Conservation (phyloP, 495 filamentous ascomycete species). For the Trichocladium uniseriatum region DNA sequence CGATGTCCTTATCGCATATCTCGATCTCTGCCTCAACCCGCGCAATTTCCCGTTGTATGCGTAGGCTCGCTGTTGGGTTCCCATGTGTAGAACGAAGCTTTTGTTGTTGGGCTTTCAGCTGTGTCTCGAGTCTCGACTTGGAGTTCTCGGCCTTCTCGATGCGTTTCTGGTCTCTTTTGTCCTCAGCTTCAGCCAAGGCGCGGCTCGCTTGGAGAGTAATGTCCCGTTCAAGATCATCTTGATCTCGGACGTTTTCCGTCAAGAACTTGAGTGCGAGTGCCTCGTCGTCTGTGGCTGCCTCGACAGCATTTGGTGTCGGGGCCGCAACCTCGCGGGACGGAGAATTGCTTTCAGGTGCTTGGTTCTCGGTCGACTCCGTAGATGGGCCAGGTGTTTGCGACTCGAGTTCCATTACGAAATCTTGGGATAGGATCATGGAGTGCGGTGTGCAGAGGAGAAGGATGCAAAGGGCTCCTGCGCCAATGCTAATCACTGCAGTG, state of each 20-base stretch:
- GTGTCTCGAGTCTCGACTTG: slow-evolving; percentile 43
- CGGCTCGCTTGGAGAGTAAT: slow-evolving; percentile 65
- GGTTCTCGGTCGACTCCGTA: background rate
- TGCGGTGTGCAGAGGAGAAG: background rate
- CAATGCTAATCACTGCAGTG: too few relatives aligned
- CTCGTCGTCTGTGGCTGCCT: slow-evolving; percentile 34
- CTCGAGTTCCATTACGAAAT: background rate
- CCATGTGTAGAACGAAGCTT: slow-evolving; percentile 30
- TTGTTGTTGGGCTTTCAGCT: slow-evolving; percentile 35
- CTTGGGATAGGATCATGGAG: background rate
- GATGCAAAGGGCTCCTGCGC: background rate
- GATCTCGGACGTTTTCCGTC: slow-evolving; percentile 66
- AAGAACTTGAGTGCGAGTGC: slow-evolving; percentile 55
- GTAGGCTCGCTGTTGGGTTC: slow-evolving; percentile 35
- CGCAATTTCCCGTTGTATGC: slow-evolving; percentile 52
- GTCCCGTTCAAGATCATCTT: slow-evolving; percentile 76
- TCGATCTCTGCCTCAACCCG: slow-evolving; percentile 52
- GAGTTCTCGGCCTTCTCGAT: slow-evolving; percentile 63
- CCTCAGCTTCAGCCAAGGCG: slow-evolving; percentile 68
- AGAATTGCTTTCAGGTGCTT: background rate
- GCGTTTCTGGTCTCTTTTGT: slow-evolving; percentile 79
- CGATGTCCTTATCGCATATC: slow-evolving; percentile 56
- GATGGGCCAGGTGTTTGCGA: background rate
- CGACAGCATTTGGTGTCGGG: background rate
- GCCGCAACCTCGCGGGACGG: background rate